Evolutionary conservation across 176 grass and related monocot genomes (phyloP), one percentile per base, ranked within the genome.

Genomic region (Lolium perenne): DNA sequence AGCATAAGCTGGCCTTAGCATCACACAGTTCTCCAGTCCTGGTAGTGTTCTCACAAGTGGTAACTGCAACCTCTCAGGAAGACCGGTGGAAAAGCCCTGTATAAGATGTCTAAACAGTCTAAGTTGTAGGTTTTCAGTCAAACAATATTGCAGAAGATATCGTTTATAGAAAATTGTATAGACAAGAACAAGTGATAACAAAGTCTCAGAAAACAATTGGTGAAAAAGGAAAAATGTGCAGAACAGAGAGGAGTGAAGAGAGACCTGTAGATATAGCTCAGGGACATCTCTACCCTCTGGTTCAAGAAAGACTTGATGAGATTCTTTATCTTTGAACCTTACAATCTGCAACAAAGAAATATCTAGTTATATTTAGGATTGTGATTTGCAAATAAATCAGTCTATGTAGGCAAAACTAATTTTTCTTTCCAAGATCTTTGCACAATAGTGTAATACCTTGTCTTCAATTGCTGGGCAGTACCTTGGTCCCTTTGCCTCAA

Each of bases 251-350:
- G 41, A 29, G 81, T 66, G 72, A 7, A 57, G 35, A 68, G 55
- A 80, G 71, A 98, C 94, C 97, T 98, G 94, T 56, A 98, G 86
- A 88, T 98, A 98, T 74, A 98, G 90, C 74, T 98, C 94, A 53
- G 97, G 97, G 61, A 98, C 97, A 90, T 82, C 95, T 83, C 92
- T 93, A 58, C 97, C 97, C 80, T 96, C 97, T 45, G 97, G 97
- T 92, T 98, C 97, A 81, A 98, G 97, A 91, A 98, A 98, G 20
- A 96, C 87, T 47, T 98, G 94, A 88, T 98, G 97, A 40, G 97
- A 98, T 66, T 96, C 97, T 91, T 96, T 98, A 78, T 96, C 97
- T 86, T 94, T 89, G 82, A 98, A 98, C 72, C 97, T 95, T 87
- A 98, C 97, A 43, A 96, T 96, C 94, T 98, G 88, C 74, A 89